These are phyloP conservation scores for Penicillium flavigenum DNA, from an alignment of 495 filamentous ascomycete genomes.

Conservation along the genomic window DNA sequence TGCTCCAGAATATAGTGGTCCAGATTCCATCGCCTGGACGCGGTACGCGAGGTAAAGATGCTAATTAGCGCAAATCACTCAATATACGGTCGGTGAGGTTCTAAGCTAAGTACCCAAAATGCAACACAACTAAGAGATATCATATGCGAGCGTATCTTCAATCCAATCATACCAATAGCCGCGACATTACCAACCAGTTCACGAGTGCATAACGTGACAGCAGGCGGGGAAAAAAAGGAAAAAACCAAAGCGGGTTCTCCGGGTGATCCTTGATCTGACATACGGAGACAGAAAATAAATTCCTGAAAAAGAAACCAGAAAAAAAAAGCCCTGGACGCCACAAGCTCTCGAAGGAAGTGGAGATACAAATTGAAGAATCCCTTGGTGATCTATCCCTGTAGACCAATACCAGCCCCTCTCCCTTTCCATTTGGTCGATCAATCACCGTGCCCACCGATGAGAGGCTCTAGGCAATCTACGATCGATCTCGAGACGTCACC, in stretches of 20 bases:
- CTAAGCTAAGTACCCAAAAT: neutral
- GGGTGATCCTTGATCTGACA: conserved; percentile 26
- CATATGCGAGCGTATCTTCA: conserved; percentile 7
- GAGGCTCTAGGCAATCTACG: conserved; percentile 17
- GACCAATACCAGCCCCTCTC: conserved; percentile 19
- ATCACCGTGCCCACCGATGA: conserved; percentile 29
- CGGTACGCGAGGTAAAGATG: neutral
- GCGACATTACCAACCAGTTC: neutral
- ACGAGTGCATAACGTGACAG: neutral
- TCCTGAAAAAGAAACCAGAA: neutral
- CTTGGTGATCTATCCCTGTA: conserved; percentile 27
- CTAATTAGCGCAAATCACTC: neutral
- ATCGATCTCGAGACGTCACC: conserved; percentile 25
- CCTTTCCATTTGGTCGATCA: conserved; percentile 24
- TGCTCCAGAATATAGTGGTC: neutral
- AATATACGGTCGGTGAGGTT: neutral
- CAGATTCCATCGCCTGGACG: neutral
- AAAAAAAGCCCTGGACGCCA: neutral
- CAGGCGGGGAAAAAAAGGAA: conserved; percentile 8
- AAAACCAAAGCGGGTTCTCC: conserved; percentile 23
- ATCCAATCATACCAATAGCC: neutral
- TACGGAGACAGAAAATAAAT: conserved; percentile 13
- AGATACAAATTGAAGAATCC: conserved; percentile 28
- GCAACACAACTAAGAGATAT: conserved; percentile 3
- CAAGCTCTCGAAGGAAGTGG: conserved; percentile 31